phyloP scores from a whole-genome alignment of 805 yeast species.

The Saturnispora quitensis region DNA sequence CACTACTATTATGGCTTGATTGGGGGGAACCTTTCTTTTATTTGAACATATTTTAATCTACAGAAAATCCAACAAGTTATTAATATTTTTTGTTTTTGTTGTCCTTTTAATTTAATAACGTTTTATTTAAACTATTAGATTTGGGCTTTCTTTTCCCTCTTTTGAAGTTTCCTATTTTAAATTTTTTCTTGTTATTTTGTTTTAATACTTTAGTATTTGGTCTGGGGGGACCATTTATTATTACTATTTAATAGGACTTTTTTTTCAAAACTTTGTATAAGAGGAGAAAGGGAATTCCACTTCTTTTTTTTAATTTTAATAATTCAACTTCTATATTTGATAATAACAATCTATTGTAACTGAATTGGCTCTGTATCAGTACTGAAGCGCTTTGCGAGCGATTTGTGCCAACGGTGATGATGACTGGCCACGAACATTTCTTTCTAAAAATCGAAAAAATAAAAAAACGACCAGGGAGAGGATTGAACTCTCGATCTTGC shows the following conservation, averaged over 20 bases:
- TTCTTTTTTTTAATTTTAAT: background rate
- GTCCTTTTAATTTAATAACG: background rate
- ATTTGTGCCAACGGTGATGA: background rate
- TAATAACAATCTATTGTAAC: background rate
- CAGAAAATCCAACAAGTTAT: conserved; percentile 1
- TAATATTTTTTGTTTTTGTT: background rate
- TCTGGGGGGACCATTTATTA: background rate
- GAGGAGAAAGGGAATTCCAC: background rate
- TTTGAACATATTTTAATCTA: background rate
- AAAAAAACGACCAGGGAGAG: conserved; percentile 42
- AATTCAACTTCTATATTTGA: background rate
- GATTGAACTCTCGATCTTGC: conserved; percentile 57
- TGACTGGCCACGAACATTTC: background rate
- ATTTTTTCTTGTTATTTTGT: background rate
- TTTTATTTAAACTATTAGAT: background rate
- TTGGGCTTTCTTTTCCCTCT: background rate
- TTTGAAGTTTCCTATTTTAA: background rate
- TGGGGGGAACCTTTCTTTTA: conserved; percentile 1
- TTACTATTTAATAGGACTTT: background rate
- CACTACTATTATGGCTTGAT: background rate
- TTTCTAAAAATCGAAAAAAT: background rate
- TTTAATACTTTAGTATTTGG: background rate
- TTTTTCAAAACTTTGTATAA: background rate
- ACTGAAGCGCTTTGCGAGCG: background rate
- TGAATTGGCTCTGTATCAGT: background rate